Evolutionary conservation across 75 land plant species (phyloP).

Genomic region (Picea sitchensis): DNA sequence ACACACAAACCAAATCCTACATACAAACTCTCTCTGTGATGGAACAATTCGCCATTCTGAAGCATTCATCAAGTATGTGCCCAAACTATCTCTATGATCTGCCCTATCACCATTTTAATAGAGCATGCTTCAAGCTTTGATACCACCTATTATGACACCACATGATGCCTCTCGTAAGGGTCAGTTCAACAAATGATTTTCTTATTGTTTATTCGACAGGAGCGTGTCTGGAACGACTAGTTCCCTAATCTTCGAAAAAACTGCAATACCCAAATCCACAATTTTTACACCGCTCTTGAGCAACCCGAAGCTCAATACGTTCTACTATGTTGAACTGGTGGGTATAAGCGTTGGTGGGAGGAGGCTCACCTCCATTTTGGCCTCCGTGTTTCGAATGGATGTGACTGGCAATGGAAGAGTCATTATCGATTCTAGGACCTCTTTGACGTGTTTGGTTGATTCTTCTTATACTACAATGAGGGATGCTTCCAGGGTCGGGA

Average conservation of each 20-base stretch:
- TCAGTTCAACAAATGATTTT: slow-evolving; percentile 52
- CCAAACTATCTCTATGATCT: no score
- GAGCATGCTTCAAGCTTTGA: no score
- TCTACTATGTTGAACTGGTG: slow-evolving; percentile 42
- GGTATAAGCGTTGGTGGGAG: no score
- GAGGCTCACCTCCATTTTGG: background rate
- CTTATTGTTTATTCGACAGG: slow-evolving; percentile 83
- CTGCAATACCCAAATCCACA: slow-evolving; percentile 33
- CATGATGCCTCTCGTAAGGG: no score
- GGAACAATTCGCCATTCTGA: no score
- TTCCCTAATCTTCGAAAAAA: slow-evolving; percentile 44
- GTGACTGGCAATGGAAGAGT: slow-evolving; percentile 7
- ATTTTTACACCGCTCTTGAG: slow-evolving; percentile 52
- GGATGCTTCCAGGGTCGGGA: slow-evolving; percentile 62
- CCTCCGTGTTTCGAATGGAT: slow-evolving; percentile 50
- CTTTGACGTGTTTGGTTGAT: no score
- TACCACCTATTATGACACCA: no score
- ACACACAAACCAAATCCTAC: no score
- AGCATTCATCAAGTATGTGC: no score
- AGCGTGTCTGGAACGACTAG: slow-evolving; percentile 26
- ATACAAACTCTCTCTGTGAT: no score
- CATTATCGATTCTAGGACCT: no score
- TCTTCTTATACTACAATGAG: slow-evolving; percentile 22
- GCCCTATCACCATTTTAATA: no score
- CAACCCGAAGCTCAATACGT: slow-evolving; percentile 60